Evolutionary conservation across 139 green algal genomes (phyloP).

Genomic region (Asterochloris sp.): DNA sequence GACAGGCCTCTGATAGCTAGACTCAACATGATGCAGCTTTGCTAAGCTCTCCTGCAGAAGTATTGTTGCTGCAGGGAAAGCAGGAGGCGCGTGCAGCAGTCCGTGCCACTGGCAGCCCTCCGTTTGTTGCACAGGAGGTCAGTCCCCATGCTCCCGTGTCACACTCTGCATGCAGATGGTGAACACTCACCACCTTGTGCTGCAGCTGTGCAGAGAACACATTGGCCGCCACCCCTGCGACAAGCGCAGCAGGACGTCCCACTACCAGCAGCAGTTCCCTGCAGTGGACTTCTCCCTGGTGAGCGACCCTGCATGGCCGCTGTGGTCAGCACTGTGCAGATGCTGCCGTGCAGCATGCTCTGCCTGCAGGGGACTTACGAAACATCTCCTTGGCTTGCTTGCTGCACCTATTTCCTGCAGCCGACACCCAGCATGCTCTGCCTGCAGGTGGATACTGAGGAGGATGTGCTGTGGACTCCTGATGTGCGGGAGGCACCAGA

Average conservation of each 20-base stretch:
- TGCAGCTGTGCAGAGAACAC: slow-evolving; percentile 39
- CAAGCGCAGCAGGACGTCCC: slow-evolving; percentile 14
- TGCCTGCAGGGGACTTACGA: background rate
- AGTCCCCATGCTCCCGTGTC: background rate
- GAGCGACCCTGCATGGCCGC: too few species aligned
- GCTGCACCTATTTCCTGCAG: background rate
- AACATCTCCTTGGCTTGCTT: background rate
- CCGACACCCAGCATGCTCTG: too few species aligned
- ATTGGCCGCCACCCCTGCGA: slow-evolving; percentile 47
- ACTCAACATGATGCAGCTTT: too few species aligned
- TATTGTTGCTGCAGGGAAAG: slow-evolving; percentile 10
- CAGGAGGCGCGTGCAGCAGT: slow-evolving; percentile 28
- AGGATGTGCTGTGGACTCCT: slow-evolving; percentile 41
- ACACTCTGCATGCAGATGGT: background rate
- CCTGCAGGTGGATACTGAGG: slow-evolving; percentile 34
- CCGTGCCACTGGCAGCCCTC: slow-evolving; percentile 32
- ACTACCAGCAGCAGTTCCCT: slow-evolving; percentile 33
- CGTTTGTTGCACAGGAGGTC: slow-evolving; percentile 47
- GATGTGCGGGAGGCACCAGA: slow-evolving; percentile 36
- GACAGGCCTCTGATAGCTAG: too few species aligned
- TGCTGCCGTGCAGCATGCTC: background rate
- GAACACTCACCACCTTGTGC: background rate
- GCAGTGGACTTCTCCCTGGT: slow-evolving; percentile 50
- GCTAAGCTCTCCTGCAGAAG: too few species aligned
- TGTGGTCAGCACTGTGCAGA: background rate